A percentile compares a stretch with the other conserved stretches of the same genome.
These are phyloP conservation scores for Apophysomyces ossiformis DNA, from an alignment of 371 early-diverging fungal species.

Conservation along the genomic window DNA sequence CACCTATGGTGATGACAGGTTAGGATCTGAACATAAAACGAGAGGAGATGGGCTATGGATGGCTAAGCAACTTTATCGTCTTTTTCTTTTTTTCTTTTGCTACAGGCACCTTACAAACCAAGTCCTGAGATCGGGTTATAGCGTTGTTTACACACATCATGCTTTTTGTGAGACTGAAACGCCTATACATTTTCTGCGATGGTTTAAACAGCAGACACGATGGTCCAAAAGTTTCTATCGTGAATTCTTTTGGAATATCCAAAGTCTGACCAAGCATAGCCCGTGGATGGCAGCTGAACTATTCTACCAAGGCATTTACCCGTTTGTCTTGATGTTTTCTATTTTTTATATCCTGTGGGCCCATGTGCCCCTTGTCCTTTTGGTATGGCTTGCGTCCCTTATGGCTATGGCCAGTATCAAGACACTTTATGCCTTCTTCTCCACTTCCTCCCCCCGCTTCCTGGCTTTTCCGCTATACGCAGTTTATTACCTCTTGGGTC, in stretches of 20 bases:
- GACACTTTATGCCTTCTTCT: constrained; percentile 46
- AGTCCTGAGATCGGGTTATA: constrained; percentile 55
- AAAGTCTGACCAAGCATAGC: constrained; percentile 60
- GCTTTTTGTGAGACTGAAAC: constrained; percentile 73
- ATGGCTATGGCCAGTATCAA: constrained; percentile 53
- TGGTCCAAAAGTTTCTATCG: constrained; percentile 76
- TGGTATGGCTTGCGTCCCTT: constrained; percentile 55
- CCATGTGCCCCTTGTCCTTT: constrained; percentile 42
- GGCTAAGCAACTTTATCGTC: no score
- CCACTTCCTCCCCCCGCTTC: constrained; percentile 48
- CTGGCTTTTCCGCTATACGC: constrained; percentile 59
- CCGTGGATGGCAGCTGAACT: constrained; percentile 73
- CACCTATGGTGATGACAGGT: constrained; percentile 73
- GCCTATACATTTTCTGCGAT: constrained; percentile 59
- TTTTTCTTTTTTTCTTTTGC: not conserved
- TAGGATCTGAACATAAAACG: not conserved
- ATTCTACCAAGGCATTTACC: constrained; percentile 67
- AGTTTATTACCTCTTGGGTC: constrained; percentile 57
- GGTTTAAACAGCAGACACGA: constrained; percentile 72
- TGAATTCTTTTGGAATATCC: constrained; percentile 61
- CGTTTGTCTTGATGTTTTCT: constrained; percentile 66
- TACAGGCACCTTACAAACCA: constrained; percentile 64
- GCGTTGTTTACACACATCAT: constrained; percentile 63
- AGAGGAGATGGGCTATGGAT: not conserved
- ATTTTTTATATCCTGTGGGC: constrained; percentile 49